Percentiles rank a stretch among this genome's conserved stretches.
Evolutionary conservation across 805 yeast genomes (phyloP).

Genomic region (Cephaloascus fragrans): DNA sequence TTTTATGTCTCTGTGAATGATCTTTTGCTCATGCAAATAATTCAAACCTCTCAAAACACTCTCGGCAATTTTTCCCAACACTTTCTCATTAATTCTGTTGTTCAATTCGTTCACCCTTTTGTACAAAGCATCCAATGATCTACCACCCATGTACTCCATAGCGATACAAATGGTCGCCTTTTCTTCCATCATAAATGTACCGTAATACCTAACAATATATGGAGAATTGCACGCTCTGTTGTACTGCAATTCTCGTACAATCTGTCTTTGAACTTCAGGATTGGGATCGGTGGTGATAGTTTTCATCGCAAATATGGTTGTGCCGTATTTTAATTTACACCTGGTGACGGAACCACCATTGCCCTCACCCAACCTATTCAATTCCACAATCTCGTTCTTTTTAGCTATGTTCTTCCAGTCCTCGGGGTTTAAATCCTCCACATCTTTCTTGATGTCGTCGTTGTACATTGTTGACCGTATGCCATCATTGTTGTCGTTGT

Average conservation of each 20-base stretch:
- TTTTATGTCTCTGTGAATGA: constrained; percentile 92
- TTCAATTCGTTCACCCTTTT: constrained; percentile 62
- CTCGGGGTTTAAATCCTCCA: constrained; percentile 53
- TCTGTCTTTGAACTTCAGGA: constrained; percentile 83
- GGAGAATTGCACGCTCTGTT: constrained; percentile 76
- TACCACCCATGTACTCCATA: constrained; percentile 97
- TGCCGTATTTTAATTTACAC: constrained; percentile 53
- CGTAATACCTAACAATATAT: constrained; percentile 84
- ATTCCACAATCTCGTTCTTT: constrained; percentile 50
- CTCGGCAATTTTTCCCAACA: constrained; percentile 83
- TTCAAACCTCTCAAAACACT: constrained; percentile 78
- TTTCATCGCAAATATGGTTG: constrained; percentile 73
- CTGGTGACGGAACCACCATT: constrained; percentile 86
- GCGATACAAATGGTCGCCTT: constrained; percentile 82
- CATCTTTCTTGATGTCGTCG: constrained; percentile 15
- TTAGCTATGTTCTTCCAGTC: constrained; percentile 65
- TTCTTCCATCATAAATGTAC: constrained; percentile 74
- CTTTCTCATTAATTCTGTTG: constrained; percentile 88
- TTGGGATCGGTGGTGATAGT: constrained; percentile 67
- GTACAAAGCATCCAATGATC: constrained; percentile 85
- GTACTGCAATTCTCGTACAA: constrained; percentile 82
- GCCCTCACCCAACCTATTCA: constrained; percentile 84
- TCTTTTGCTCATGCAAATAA: constrained; percentile 77
- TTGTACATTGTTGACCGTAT: background rate
- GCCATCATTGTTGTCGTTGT: background rate